Percentiles rank a stretch among this genome's conserved stretches.
These are phyloP conservation scores for Tephrocybe sp. DNA, from an alignment of 768 basidiomycete species.

Conservation along the genomic window DNA sequence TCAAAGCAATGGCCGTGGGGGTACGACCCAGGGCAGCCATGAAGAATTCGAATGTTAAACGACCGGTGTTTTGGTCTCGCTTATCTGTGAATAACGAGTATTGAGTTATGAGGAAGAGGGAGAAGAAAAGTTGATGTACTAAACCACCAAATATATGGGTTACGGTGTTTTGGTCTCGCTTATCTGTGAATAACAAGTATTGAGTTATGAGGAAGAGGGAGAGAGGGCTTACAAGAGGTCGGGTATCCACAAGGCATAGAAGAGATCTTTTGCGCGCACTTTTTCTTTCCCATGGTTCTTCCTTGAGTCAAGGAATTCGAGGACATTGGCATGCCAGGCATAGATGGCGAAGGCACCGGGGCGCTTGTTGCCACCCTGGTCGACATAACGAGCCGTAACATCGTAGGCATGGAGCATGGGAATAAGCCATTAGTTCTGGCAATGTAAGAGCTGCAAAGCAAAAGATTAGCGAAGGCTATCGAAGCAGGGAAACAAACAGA, in stretches of 20 bases:
- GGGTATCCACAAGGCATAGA: slow-evolving; percentile 97
- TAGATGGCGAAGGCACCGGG: slow-evolving; percentile 99
- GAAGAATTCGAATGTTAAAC: too few relatives aligned
- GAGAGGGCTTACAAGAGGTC: slow-evolving; percentile 96
- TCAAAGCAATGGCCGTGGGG: too few relatives aligned
- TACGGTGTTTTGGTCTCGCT: too few relatives aligned
- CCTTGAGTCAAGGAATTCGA: slow-evolving; percentile 94
- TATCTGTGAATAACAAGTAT: too few relatives aligned
- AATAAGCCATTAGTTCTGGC: slow-evolving; percentile 97
- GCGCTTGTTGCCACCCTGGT: slow-evolving; percentile 98
- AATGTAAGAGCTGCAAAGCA: slow-evolving; percentile 83
- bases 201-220: too few relatives aligned
- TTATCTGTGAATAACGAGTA: too few relatives aligned
- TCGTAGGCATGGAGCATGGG: slow-evolving; percentile 99
- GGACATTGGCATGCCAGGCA: slow-evolving; percentile 96
- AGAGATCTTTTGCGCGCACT: slow-evolving; percentile 91
- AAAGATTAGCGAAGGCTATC: neutral
- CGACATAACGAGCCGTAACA: slow-evolving; percentile 97
- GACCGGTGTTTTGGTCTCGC: too few relatives aligned
- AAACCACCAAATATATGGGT: too few relatives aligned
- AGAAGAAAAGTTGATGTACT: too few relatives aligned
- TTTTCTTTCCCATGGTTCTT: slow-evolving; percentile 99
- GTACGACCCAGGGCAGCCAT: too few relatives aligned
- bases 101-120: too few relatives aligned
- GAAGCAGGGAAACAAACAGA: slow-evolving; percentile 31